These are phyloP conservation scores for Boletus tomentosulus DNA, from an alignment of 768 basidiomycete species.

Conservation along the genomic window DNA sequence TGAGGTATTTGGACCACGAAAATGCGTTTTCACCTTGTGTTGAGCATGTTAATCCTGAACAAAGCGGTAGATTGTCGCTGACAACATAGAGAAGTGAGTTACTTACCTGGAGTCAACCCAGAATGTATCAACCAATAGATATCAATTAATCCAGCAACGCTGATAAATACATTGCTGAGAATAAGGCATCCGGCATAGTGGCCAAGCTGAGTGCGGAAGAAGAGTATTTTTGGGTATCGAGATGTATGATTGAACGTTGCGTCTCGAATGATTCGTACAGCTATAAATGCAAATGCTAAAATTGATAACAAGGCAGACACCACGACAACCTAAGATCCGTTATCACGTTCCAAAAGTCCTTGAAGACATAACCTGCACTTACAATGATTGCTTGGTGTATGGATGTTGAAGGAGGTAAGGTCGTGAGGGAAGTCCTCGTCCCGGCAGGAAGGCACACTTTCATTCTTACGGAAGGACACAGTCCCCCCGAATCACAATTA, in stretches of 20 bases:
- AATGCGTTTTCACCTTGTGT: constrained; percentile 48
- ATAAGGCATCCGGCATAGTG: constrained; percentile 64
- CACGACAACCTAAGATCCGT: constrained; percentile 37
- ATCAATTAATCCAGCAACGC: constrained; percentile 50
- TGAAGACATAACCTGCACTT: constrained; percentile 6
- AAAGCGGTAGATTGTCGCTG: constrained; percentile 1
- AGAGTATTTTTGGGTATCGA: constrained; percentile 45
- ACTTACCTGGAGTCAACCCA: constrained; percentile 48
- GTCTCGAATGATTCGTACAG: constrained; percentile 45
- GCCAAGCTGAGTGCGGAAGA: constrained; percentile 71
- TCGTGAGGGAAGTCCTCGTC: not conserved
- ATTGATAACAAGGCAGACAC: constrained; percentile 53
- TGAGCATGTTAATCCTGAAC: constrained; percentile 46
- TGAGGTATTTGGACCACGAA: not conserved
- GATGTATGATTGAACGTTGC: constrained; percentile 32
- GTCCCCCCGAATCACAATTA: not conserved
- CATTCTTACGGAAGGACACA: not conserved
- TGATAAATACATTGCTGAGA: constrained; percentile 51
- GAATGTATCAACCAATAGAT: constrained; percentile 44
- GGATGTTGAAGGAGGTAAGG: constrained; percentile 9
- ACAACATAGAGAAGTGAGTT: not conserved
- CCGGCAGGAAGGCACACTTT: constrained; percentile 1
- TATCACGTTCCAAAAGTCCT: not conserved
- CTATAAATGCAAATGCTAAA: constrained; percentile 48
- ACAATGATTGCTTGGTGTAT: constrained; percentile 18